These are phyloP conservation scores for Lachnellula suecica DNA, from an alignment of 2,329 filamentous ascomycete species.

Conservation along the genomic window DNA sequence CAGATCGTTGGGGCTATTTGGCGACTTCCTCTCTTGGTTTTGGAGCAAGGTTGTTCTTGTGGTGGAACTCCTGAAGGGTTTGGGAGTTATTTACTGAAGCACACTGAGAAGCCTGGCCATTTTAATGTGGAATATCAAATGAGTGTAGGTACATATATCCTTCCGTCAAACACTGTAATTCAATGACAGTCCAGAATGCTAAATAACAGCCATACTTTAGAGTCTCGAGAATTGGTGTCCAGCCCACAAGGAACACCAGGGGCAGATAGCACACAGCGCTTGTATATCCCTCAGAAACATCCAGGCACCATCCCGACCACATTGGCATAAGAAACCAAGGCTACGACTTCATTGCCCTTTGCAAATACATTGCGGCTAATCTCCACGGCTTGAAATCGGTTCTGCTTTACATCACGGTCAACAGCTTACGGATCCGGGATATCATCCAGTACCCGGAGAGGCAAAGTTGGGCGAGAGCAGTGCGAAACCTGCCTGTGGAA, in stretches of 20 bases:
- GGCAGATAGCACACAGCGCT: not conserved
- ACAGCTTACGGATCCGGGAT: not conserved
- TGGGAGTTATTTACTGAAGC: not conserved
- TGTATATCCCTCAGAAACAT: too few species aligned
- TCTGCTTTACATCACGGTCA: not conserved
- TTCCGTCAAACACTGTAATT: too few species aligned
- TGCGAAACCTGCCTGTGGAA: not conserved
- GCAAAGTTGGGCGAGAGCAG: not conserved
- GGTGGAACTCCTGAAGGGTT: not conserved
- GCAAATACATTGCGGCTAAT: not conserved
- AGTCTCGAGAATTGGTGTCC: not conserved
- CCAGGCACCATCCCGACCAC: too few species aligned
- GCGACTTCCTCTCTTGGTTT: slow-evolving; percentile 1
- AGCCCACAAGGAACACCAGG: not conserved
- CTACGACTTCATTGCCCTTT: not conserved
- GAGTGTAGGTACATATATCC: too few species aligned
- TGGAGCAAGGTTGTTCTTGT: not conserved
- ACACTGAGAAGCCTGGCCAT: too few species aligned
- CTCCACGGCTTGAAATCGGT: not conserved
- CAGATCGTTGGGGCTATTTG: not conserved
- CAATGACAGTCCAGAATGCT: too few species aligned
- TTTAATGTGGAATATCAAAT: too few species aligned
- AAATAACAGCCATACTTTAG: not conserved
- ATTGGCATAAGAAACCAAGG: not conserved
- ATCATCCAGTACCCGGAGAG: not conserved